Evolutionary conservation across 2,329 filamentous ascomycete genomes (phyloP).

Genomic region (Colletotrichum sansevieriae): DNA sequence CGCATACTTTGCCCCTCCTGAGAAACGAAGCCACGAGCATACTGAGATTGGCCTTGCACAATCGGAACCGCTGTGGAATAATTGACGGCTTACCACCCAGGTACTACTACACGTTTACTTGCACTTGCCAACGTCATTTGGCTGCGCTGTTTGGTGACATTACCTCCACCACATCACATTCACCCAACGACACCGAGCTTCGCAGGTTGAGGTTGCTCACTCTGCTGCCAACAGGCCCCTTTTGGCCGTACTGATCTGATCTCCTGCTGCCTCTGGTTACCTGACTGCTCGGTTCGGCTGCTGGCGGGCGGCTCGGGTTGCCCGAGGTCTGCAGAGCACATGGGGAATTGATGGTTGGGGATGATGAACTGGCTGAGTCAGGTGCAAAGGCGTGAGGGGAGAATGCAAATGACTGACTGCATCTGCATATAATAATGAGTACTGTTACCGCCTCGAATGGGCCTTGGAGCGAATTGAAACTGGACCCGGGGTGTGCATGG

Average conservation of each 20-base stretch:
- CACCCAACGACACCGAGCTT: slow-evolving; percentile 1
- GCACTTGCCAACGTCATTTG: background rate
- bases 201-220: background rate
- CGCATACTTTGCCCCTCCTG: slow-evolving; percentile 24
- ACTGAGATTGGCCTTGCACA: slow-evolving; percentile 22
- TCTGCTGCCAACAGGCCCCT: too few species aligned
- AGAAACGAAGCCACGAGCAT: slow-evolving; percentile 27
- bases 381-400: too few species aligned
- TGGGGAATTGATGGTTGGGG: background rate
- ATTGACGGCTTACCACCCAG: slow-evolving; percentile 1
- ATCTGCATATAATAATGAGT: background rate
- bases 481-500: slow-evolving; percentile 23
- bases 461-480: background rate
- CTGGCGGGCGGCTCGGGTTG: background rate
- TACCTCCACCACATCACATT: background rate
- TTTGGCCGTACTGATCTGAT: too few species aligned
- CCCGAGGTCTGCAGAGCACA: background rate
- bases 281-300: background rate
- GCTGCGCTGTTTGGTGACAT: slow-evolving; percentile 5
- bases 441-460: background rate
- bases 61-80: slow-evolving; percentile 26
- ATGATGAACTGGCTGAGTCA: too few species aligned
- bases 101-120: background rate
- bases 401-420: background rate
- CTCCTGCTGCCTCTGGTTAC: background rate